phyloP scores from a whole-genome alignment of 1,284 basidiomycete species.

The Leccinum subrobustum region DNA sequence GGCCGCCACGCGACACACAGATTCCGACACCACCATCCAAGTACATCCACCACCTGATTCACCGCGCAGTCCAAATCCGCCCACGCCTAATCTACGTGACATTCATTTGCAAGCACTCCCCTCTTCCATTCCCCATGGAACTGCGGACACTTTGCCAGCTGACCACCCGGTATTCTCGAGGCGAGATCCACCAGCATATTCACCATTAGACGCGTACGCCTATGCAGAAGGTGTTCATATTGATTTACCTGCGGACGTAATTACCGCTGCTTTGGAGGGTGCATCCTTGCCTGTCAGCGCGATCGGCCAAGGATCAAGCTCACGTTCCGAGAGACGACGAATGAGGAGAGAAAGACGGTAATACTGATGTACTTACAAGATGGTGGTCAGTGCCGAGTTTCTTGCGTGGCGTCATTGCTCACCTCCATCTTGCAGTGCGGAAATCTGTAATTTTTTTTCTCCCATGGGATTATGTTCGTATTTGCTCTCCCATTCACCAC shows the following conservation, averaged over 20 bases:
- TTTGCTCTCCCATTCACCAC: slow-evolving; percentile 23
- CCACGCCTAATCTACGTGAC: slow-evolving; percentile 74
- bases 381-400: slow-evolving; percentile 13
- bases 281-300: slow-evolving; percentile 55
- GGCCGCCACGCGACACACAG: slow-evolving; percentile 53
- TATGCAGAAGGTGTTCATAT: slow-evolving; percentile 81
- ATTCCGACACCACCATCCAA: slow-evolving; percentile 62
- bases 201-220: slow-evolving; percentile 74
- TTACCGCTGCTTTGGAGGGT: slow-evolving; percentile 75
- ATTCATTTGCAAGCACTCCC: slow-evolving; percentile 70
- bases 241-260: slow-evolving; percentile 80
- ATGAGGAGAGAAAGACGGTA: slow-evolving; percentile 53
- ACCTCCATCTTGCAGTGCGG: slow-evolving; percentile 19
- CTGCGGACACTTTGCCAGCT: slow-evolving; percentile 17
- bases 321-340: slow-evolving; percentile 56
- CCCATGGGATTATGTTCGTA: slow-evolving; percentile 16
- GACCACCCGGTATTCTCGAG: slow-evolving; percentile 36
- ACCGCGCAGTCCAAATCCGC: slow-evolving; percentile 68
- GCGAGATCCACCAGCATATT: slow-evolving; percentile 77
- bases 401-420: background rate
- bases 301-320: slow-evolving; percentile 47
- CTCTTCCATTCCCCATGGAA: slow-evolving; percentile 35
- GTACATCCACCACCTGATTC: slow-evolving; percentile 77
- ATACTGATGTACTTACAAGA: slow-evolving; percentile 14
- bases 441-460: slow-evolving; percentile 22